Evolutionary conservation across 2,329 filamentous ascomycete species (phyloP).

Genomic region (Pseudogymnoascus sp.): DNA sequence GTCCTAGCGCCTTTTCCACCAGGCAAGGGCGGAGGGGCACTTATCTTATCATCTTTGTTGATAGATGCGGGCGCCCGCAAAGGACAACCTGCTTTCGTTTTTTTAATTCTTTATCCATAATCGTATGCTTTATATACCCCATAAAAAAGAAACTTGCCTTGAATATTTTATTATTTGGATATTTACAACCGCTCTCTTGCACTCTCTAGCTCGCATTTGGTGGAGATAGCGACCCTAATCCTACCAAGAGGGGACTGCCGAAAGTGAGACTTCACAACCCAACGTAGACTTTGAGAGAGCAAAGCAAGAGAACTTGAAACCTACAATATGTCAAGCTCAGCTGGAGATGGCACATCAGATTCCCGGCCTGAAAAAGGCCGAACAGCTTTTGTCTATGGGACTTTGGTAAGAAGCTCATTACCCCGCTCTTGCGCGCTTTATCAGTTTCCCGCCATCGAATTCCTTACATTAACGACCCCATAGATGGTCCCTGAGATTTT

Average conservation of each 20-base stretch:
- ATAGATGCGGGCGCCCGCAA: not conserved
- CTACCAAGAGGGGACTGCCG: not conserved
- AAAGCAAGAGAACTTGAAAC: not conserved
- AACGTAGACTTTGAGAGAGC: not conserved
- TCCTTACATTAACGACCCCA: not conserved
- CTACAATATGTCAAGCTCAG: not conserved
- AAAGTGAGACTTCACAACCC: not conserved
- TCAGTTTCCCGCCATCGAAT: not conserved
- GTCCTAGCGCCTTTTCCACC: not conserved
- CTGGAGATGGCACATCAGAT: not conserved
- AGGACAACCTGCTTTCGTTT: not conserved
- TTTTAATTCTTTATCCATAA: not conserved
- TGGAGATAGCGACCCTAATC: not conserved
- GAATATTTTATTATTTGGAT: not conserved
- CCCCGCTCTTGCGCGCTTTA: not conserved
- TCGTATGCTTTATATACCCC: not conserved
- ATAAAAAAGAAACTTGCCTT: not conserved
- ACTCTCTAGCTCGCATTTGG: not conserved
- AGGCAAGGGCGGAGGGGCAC: not conserved
- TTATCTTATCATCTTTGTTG: conserved; percentile 6
- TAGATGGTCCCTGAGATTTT: conserved; percentile 8
- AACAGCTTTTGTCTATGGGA: conserved; percentile 7
- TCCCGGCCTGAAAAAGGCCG: not conserved
- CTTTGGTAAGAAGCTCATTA: not conserved
- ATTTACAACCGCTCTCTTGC: not conserved